Percentiles rank a stretch among this genome's conserved stretches.
Evolutionary conservation across 2,329 filamentous ascomycete genomes (phyloP).

Genomic region (Sarocladiaceae sp.): DNA sequence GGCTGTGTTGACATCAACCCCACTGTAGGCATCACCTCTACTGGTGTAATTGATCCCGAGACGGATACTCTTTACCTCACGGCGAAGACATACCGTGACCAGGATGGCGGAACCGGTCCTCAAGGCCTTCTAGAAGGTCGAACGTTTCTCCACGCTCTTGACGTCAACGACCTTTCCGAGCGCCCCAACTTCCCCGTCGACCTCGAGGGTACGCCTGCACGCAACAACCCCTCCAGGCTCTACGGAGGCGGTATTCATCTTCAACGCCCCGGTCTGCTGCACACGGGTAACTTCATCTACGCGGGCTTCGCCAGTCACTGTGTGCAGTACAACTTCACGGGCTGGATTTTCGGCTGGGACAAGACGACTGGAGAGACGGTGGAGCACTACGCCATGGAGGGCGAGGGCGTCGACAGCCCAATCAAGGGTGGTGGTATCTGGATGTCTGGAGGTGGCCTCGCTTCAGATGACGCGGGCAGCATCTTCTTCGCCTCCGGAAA

Average conservation of each 20-base stretch:
- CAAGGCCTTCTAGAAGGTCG: constrained; percentile 28
- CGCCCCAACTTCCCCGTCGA: constrained; percentile 38
- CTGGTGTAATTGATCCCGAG: constrained; percentile 37
- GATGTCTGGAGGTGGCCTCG: constrained; percentile 33
- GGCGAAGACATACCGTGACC: constrained; percentile 34
- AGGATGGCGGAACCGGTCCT: constrained; percentile 19
- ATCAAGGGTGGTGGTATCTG: constrained; percentile 37
- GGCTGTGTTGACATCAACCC: constrained; percentile 43
- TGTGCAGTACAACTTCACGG: constrained; percentile 50
- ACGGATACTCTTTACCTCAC: constrained; percentile 39
- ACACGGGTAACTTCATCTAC: constrained; percentile 41
- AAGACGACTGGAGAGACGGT: constrained; percentile 31
- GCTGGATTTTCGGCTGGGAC: constrained; percentile 43
- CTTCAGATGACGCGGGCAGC: constrained; percentile 32
- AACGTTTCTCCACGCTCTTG: constrained; percentile 30
- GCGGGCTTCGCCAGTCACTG: constrained; percentile 50
- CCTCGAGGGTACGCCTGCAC: constrained; percentile 38
- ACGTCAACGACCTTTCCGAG: constrained; percentile 31
- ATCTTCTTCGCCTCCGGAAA: constrained; percentile 34
- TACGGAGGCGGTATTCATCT: constrained; percentile 47
- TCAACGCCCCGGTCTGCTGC: constrained; percentile 42
- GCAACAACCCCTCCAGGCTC: constrained; percentile 40
- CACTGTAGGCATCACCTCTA: constrained; percentile 38
- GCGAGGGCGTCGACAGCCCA: constrained; percentile 29
- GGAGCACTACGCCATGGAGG: constrained; percentile 34